Evolutionary conservation across 345 rosid species (phyloP), one percentile per base, ranked within the genome.

Genomic region (Hibiscus tridactylites): DNA sequence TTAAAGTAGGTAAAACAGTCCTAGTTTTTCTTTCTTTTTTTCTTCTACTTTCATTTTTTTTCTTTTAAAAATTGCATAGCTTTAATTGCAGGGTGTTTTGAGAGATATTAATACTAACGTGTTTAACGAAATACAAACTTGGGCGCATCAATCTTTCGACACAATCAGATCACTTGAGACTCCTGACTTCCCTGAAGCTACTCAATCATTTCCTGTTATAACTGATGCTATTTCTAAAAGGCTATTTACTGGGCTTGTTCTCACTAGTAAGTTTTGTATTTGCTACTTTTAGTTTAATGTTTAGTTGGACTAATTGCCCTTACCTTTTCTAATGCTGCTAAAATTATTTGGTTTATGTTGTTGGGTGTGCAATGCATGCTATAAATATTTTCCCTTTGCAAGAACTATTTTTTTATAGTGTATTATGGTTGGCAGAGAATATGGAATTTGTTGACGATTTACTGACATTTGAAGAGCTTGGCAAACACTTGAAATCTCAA

Each of bases 381-480:
- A 47, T 46, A 26, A 46, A 47, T 65, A 42, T 44, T 50, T 63
- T 19, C 46, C 26, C 17, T 62, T 50, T 37, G 33, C 3, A 24
- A 37, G 29, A 42, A 13, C 39, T 58, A 17, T 28, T 8, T 5
- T 5, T 28, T 26, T 15, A 17, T 57, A 26, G 62, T 33, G 17
- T 28, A 33, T 33, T 16, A 52, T 61, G 74, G 65, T 77, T 78
- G 75, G 57, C 90, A 95, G 99, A 85, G 82, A 92, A 95, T 78
- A 74, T 95, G 88, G 99, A 92, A 84, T 88, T 95, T 79, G 92
- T 92, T 74, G 99, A 95, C 74, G 97, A 95, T 87, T 81, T 87
- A 33, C 29, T 85, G 78, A 90, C 99, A 37, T 95, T 89, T 59
- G 80, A 92, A 78, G 92, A 90, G 76, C 91, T 95, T 65, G 89